Evolutionary conservation across 805 yeast species (phyloP), one percentile per base, ranked within the genome.

Genomic region (Lipomyces oligophaga): DNA sequence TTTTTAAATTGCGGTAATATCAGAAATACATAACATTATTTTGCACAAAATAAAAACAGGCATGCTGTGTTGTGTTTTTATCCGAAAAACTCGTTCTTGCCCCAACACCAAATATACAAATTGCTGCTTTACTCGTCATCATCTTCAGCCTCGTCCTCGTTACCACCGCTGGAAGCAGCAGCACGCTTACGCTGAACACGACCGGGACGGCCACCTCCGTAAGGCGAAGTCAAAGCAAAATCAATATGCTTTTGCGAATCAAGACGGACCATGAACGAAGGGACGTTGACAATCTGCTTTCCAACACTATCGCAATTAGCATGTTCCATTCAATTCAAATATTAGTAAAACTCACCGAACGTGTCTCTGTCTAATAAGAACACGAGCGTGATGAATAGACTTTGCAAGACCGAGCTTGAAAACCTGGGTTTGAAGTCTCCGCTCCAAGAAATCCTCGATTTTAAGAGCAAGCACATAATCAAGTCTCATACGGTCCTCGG

Each of bases 141-240:
- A 67, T 76, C 82, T 62, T 75, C 81, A 65, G 77, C 89, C 63
- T 77, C 96, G 63, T 75, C 95, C 54, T 70, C 90, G 58, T 70
- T 87, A 66, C 74, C 90, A 60, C 74, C 89, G 59, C 72, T 83
- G 60, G 69, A 75, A 63, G 72, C 77, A 73, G 78, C 76, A 65
- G 71, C 76, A 64, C 76, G 72, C 81, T 84, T 81, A 76, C 80
- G 86, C 84, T 93, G 94, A 70, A 87, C 95, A 83, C 98, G 93
- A 75, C 98, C 98, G 66, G 98, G 94, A 81, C 98, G 90, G 67
- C 96, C 98, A 79, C 98, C 98, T 76, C 98, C 98, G 89, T 86
- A 90, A 75, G 98, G 98, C 64, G 98, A 93, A 74, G 86, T 87
- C 73, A 93, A 84, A 68, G 98, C 95, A 69, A 90, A 93, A 83